Evolutionary conservation across 208 protist species (phyloP), one percentile per base, ranked within the genome.

Genomic region (Leishmania guyanensis): DNA sequence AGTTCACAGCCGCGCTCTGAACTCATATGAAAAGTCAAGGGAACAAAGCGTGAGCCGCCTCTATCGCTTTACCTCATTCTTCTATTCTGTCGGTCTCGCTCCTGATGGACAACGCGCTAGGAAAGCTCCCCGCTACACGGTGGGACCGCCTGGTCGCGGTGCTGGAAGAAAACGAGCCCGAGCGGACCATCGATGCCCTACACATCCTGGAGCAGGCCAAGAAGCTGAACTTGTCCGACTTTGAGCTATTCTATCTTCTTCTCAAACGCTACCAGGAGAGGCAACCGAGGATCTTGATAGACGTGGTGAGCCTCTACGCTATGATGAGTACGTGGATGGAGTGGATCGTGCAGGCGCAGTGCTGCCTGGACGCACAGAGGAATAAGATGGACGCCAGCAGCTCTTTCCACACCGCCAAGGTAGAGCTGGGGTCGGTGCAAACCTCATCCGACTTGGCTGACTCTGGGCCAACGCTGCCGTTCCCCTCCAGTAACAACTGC

Each of bases 81-180:
- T 54, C 22, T 54, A 20, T 4, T 29, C 46, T 33, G 9, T 53
- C 20, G 33, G 2, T 6, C n/a, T 62, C 29, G 22, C 29, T 20
- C 6, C 78, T 29, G 62, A 78, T 68, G 80, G 50, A 82, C 48
- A 66, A 66, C 0, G 10, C 29, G 36, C 22, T 86, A 1, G 58
- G 51, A 20, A 68, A 81, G 39, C 54, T 84, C 22, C 86, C 82
- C 1, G 86, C 86, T 0, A 91, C 86, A 26, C 84, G 90, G 53
- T 93, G 88, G 88, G 90, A 93, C 73, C 86, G 86, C 14, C 79
- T 93, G 36, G 72, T 89, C 5, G 86, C 86, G 0, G 86, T 92
- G 46, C 81, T 93, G 8, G 86, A 91, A 39, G 82, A 79, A 48
- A 88, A 87, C 39, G 86, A 93, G 70, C 86, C 90, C 56, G 86